Evolutionary conservation across 75 land plant genomes (phyloP), one percentile per base, ranked within the genome.

Genomic region (Cunninghamia lanceolata): DNA sequence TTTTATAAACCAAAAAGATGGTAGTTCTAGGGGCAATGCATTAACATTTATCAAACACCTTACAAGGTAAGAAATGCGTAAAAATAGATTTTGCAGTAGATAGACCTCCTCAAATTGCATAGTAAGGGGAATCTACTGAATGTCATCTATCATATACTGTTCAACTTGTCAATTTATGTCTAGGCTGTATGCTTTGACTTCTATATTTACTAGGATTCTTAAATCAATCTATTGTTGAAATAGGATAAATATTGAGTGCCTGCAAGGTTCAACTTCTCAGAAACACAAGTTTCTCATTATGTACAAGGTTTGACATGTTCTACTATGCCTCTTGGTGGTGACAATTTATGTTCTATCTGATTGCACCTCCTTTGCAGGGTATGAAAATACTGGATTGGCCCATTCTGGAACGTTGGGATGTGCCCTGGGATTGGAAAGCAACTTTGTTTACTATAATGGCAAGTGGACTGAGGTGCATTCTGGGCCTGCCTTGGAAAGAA

Each of bases 371-470:
- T 80, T 28, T 42, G n/a, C 82, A 80, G 82, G 46, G 82, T 43
- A 28, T 77, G 39, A 38, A 11, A 80, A 85, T 54, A 40, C 5
- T 35, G 71, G 90, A 87, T 17, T 94, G 91, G 95, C 89, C 89
- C 0, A 86, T 94, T 21, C 84, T 93, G 25, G 71, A 87, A 73
- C 88, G 93, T 0, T 94, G 95, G 95, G 93, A 94, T 70, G 94
- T 94, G 42, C 94, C 95, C 0, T 94, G 95, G 95, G 84, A 87
- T 19, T 93, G 95, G 95, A 91, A 87, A 85, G 93, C 91, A 80
- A 87, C 90, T 82, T 70, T 88, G 4, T 77, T 94, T 17, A 90
- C 95, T 28, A 89, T 90, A 63, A 35, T 91, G 50, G 94, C 91
- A 59, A 91, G 94, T 85, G 95, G 89, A 89, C 54, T 91, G 30